Evolutionary conservation across 164 flowering plant genomes (phyloP), one percentile per base, ranked within the genome.

Genomic region (Malania oleifera): DNA sequence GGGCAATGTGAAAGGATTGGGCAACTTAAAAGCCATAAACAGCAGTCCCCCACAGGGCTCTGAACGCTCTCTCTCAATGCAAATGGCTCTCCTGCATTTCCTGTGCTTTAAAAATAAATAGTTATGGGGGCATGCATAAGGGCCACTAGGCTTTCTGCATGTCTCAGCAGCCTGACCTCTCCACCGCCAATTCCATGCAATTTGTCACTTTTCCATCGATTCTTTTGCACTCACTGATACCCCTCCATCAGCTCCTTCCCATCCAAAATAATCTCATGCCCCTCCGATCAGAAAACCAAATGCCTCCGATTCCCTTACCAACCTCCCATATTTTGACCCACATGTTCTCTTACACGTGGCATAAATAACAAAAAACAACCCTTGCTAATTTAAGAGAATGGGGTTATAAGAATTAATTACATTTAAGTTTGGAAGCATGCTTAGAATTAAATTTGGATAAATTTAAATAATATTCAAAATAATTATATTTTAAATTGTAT

Each of bases 131-230:
- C 60, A n/a, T 46, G 47, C 60, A 27, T n/a, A n/a, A n/a, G n/a
- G 24, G 53, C 35, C 60, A 63, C 59, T 62, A 46, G 49, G 2
- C 49, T 28, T 22, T 9, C 56, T 37, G 24, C 61, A 44, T 24
- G 28, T 13, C 13, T 7, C n/a, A 1, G 6, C 34, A 31, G 41
- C 13, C 41, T 25, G 14, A 12, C 52, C n/a, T 55, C 44, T 52
- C 70, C 76, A 73, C 75, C 71, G 71, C 71, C 77, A 65, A 73
- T 59, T 65, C 47, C 65, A 59, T 67, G 65, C 65, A 70, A 54
- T 63, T 66, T 73, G 74, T 70, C 67, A 62, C 66, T 62, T 67
- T 56, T 60, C 47, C 54, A 40, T 54, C 54, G 67, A 47, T 58
- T 56, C 56, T 39, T 57, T 52, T 34, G 46, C 62, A 55, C 63